phyloP scores from a whole-genome alignment of 2,329 filamentous ascomycete species.

The Beauveria asiatica region DNA sequence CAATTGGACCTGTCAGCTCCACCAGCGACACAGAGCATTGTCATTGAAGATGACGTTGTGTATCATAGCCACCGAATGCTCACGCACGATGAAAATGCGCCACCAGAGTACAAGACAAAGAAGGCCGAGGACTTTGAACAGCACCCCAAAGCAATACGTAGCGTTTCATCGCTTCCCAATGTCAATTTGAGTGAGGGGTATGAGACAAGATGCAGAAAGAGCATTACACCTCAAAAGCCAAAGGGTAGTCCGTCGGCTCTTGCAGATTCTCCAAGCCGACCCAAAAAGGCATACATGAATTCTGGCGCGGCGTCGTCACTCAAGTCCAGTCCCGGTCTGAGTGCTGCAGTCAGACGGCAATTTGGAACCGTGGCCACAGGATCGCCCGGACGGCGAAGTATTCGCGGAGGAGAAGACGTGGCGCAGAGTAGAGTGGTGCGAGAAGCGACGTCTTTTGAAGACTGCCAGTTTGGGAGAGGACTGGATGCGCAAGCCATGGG shows the following conservation, averaged over 20 bases:
- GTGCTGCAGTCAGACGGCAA: slow-evolving; percentile 12
- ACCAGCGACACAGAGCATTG: slow-evolving; percentile 2
- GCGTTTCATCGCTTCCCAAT: slow-evolving; percentile 19
- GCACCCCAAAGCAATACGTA: slow-evolving; percentile 1
- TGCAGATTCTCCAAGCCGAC: slow-evolving; percentile 1
- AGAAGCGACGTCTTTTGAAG: slow-evolving; percentile 11
- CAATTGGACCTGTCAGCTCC: background rate
- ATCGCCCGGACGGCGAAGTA: slow-evolving; percentile 6
- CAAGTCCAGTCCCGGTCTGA: slow-evolving; percentile 23
- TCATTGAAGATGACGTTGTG: background rate
- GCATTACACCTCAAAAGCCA: background rate
- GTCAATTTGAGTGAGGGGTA: slow-evolving; percentile 4
- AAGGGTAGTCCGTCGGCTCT: slow-evolving; percentile 11
- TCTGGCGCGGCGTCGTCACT: slow-evolving; percentile 17
- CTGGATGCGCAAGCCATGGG: slow-evolving; percentile 29
- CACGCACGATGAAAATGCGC: background rate
- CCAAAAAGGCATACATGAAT: slow-evolving; percentile 12
- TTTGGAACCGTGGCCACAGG: slow-evolving; percentile 11
- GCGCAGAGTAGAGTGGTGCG: background rate
- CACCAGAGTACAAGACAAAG: background rate
- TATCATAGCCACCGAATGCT: background rate
- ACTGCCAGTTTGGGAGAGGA: slow-evolving; percentile 11
- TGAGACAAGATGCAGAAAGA: background rate
- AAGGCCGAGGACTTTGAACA: background rate
- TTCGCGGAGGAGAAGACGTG: background rate